Evolutionary conservation across 768 basidiomycete genomes (phyloP).

Genomic region (Lentinula raphanica): DNA sequence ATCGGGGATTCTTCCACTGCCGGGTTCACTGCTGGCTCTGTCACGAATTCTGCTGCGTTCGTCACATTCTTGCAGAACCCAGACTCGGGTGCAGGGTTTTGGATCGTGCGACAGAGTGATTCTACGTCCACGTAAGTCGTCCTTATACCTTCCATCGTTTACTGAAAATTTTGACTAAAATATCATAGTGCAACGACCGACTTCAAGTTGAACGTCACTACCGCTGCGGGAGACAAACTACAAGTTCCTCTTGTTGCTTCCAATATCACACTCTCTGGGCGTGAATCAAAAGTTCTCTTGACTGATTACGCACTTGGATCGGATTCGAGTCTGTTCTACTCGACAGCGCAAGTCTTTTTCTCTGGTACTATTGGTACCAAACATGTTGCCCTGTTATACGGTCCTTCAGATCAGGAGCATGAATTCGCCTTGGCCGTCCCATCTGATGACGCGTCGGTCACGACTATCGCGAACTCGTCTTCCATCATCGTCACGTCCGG

Average conservation of each 20-base stretch:
- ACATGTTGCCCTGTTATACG: conserved; percentile 60
- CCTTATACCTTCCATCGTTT: neutral
- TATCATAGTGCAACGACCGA: conserved; percentile 34
- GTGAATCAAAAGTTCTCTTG: conserved; percentile 73
- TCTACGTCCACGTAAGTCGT: conserved; percentile 59
- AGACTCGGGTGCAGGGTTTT: conserved; percentile 61
- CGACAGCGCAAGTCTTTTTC: conserved; percentile 71
- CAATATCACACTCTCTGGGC: conserved; percentile 56
- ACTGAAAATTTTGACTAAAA: neutral
- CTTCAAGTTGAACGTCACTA: conserved; percentile 60
- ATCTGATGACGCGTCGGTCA: conserved; percentile 27
- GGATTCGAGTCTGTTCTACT: conserved; percentile 52
- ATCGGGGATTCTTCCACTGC: conserved; percentile 58
- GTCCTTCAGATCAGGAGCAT: conserved; percentile 48
- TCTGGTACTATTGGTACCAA: conserved; percentile 55
- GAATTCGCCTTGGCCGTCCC: conserved; percentile 42
- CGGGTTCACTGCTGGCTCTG: conserved; percentile 16
- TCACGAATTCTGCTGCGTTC: conserved; percentile 41
- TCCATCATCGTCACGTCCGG: conserved; percentile 15
- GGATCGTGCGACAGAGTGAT: conserved; percentile 60
- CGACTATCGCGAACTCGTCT: conserved; percentile 29
- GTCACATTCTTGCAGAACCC: conserved; percentile 65
- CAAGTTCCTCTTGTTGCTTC: conserved; percentile 52
- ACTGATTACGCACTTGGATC: conserved; percentile 68
- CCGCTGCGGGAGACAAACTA: conserved; percentile 41